Percentiles rank a stretch among this genome's conserved stretches.
These are phyloP conservation scores for Ophiostoma ulmi DNA, from an alignment of 2,329 filamentous ascomycete genomes.

Conservation along the genomic window DNA sequence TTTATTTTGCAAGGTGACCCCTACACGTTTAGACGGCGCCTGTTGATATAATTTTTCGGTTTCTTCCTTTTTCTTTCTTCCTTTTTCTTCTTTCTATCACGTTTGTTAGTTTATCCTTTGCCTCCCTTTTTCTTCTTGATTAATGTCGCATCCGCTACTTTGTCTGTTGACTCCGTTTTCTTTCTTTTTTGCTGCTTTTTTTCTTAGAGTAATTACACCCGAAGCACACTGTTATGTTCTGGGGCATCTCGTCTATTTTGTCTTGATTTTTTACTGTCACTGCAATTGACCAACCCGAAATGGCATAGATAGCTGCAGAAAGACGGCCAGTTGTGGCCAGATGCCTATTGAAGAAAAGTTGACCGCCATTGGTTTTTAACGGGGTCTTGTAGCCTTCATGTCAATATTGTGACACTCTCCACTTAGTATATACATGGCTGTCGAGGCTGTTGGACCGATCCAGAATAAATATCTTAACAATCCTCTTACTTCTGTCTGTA, in stretches of 20 bases:
- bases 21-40: neutral
- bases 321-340: neutral
- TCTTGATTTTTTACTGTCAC: neutral
- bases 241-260: neutral
- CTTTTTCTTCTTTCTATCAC: neutral
- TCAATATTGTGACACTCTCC: no score
- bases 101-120: neutral
- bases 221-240: neutral
- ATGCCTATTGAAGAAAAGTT: neutral
- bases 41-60: neutral
- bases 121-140: neutral
- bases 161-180: neutral
- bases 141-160: neutral
- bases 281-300: neutral
- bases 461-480: neutral
- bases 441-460: no score
- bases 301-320: conserved; percentile 9
- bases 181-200: neutral
- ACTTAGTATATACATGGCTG: no score
- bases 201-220: neutral
- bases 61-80: neutral
- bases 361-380: neutral
- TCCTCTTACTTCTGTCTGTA: neutral
- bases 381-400: no score
- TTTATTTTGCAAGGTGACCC: no score